phyloP scores from a whole-genome alignment of 805 yeast species.

The Soucietia sequanensis region DNA sequence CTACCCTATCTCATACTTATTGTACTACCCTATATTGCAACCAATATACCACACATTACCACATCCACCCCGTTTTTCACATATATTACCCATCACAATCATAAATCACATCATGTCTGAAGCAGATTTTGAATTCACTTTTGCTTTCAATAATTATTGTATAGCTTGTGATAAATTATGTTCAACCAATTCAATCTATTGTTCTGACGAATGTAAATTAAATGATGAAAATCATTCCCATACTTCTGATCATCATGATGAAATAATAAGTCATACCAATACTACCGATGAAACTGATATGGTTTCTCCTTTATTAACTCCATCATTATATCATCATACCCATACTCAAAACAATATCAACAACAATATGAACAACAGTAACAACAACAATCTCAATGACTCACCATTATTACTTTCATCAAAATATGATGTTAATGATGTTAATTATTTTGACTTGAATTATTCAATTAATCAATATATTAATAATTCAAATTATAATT shows the following conservation, averaged over 20 bases:
- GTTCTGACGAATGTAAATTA: slow-evolving; percentile 31
- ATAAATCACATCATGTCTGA: slow-evolving; percentile 31
- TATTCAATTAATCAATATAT: slow-evolving; percentile 24
- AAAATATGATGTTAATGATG: slow-evolving; percentile 5
- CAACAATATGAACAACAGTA: slow-evolving; percentile 5
- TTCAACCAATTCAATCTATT: slow-evolving; percentile 21
- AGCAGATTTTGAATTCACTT: slow-evolving; percentile 24
- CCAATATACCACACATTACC: neutral
- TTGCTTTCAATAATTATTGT: slow-evolving; percentile 38
- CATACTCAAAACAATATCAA: too few relatives aligned
- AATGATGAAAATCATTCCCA: slow-evolving; percentile 24
- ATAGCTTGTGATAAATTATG: slow-evolving; percentile 34
- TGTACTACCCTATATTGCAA: neutral
- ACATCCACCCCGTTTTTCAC: neutral
- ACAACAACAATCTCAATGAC: slow-evolving; percentile 4
- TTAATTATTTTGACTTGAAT: slow-evolving; percentile 33
- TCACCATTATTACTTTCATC: slow-evolving; percentile 24
- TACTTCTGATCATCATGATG: slow-evolving; percentile 1
- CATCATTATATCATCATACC: slow-evolving; percentile 27
- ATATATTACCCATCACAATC: neutral
- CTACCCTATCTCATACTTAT: neutral
- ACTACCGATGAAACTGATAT: slow-evolving; percentile 13
- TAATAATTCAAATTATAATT: slow-evolving; percentile 9
- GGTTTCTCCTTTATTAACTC: slow-evolving; percentile 39
- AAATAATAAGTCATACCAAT: too few relatives aligned